A percentile compares a stretch with the other conserved stretches of the same genome.
phyloP scores from a whole-genome alignment of 2,329 filamentous ascomycete genomes.

The Cercospora citrullina region DNA sequence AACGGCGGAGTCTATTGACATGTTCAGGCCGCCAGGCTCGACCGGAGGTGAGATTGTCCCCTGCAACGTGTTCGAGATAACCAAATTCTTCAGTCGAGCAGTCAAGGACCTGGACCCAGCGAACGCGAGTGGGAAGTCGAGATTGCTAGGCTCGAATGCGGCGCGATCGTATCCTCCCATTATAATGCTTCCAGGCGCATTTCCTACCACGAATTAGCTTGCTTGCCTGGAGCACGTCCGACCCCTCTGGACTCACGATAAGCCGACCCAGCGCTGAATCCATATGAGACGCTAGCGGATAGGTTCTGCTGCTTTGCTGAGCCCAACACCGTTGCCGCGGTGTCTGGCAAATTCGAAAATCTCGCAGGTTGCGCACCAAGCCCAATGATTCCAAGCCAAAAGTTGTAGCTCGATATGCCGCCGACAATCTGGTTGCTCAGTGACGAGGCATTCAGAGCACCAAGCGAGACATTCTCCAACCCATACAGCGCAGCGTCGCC shows the following conservation, averaged over 20 bases:
- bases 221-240: not conserved
- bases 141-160: conserved; percentile 35
- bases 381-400: conserved; percentile 41
- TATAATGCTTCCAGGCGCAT: conserved; percentile 24
- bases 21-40: not conserved
- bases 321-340: not conserved
- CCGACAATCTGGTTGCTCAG: conserved; percentile 10
- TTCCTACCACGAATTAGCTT: not conserved
- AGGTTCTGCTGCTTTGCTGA: not conserved
- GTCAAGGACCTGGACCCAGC: conserved; percentile 3
- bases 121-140: conserved; percentile 33
- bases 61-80: conserved; percentile 3
- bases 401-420: conserved; percentile 27
- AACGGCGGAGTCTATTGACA: conserved; percentile 42
- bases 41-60: conserved; percentile 6
- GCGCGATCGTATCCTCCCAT: conserved; percentile 46
- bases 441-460: not conserved
- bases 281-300: conserved; percentile 13
- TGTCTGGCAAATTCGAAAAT: conserved; percentile 19
- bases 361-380: conserved; percentile 27
- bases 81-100: conserved; percentile 7
- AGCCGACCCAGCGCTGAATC: conserved; percentile 16
- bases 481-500: conserved; percentile 15
- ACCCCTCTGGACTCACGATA: conserved; percentile 8
- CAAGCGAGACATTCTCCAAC: conserved; percentile 13